Evolutionary conservation across 768 basidiomycete species (phyloP).

Genomic region (Boletus eberwhitei): DNA sequence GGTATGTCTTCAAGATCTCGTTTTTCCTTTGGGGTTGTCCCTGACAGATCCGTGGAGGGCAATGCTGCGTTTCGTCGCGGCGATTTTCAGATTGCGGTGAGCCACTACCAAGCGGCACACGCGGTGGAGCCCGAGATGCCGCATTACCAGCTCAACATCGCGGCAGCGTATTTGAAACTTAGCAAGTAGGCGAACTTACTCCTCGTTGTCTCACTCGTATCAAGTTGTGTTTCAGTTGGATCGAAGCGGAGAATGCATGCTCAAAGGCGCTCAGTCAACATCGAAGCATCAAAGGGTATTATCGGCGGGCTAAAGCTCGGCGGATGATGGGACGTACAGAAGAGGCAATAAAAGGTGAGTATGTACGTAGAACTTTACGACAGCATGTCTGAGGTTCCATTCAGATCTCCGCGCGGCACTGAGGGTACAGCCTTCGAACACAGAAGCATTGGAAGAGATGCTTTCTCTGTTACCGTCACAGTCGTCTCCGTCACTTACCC

Average conservation of each 20-base stretch:
- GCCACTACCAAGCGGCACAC: constrained; percentile 58
- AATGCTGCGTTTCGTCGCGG: constrained; percentile 67
- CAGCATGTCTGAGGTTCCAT: background rate
- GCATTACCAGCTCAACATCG: constrained; percentile 73
- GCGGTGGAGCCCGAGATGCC: constrained; percentile 69
- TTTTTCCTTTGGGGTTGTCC: background rate
- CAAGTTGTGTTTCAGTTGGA: constrained; percentile 48
- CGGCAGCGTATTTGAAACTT: constrained; percentile 70
- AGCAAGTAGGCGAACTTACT: constrained; percentile 48
- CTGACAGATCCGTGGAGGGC: constrained; percentile 43
- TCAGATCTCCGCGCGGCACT: constrained; percentile 61
- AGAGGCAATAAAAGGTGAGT: constrained; percentile 59
- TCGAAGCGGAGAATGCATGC: constrained; percentile 69
- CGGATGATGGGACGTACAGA: constrained; percentile 54
- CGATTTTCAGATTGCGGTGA: constrained; percentile 52
- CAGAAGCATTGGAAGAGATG: constrained; percentile 59
- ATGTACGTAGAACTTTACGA: too few species aligned
- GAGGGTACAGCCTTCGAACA: constrained; percentile 59
- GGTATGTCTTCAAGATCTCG: constrained; percentile 34
- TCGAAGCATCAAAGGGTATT: constrained; percentile 65
- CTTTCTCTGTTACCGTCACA: constrained; percentile 34
- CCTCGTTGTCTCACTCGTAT: constrained; percentile 8
- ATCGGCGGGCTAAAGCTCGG: constrained; percentile 64
- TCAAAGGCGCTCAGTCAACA: constrained; percentile 63
- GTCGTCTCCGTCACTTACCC: constrained; percentile 4